A percentile compares a stretch with the other conserved stretches of the same genome.
Conservation (phyloP, 2,329 filamentous ascomycete species). For the Orbilia brochopaga region DNA sequence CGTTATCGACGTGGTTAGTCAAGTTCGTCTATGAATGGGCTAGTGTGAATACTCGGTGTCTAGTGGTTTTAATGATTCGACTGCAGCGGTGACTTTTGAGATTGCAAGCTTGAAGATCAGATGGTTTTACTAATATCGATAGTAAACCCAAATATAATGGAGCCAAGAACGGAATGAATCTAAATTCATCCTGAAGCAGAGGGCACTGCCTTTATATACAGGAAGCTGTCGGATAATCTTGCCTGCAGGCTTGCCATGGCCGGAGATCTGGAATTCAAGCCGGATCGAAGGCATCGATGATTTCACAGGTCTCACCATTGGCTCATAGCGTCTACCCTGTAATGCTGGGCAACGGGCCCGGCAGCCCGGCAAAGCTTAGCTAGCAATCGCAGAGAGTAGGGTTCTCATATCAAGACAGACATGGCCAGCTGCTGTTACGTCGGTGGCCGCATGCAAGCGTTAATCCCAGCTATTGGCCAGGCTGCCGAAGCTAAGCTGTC, state of each 20-base stretch:
- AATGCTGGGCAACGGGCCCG: neutral
- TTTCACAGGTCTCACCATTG: slow-evolving; percentile 37
- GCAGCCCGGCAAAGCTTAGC: neutral
- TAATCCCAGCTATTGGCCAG: neutral
- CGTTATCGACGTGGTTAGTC: neutral
- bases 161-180: neutral
- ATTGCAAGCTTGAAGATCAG: no score
- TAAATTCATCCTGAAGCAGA: neutral
- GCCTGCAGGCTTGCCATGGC: neutral
- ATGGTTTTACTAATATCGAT: neutral
- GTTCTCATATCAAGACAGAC: no score
- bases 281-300: slow-evolving; percentile 14
- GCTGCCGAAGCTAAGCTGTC: neutral
- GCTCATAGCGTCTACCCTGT: neutral
- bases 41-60: no score
- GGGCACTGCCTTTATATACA: neutral
- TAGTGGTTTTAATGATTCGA: no score
- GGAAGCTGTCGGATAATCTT: neutral
- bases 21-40: neutral
- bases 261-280: slow-evolving; percentile 1
- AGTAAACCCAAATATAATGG: neutral
- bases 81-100: no score
- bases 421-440: neutral
- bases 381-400: neutral
- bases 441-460: neutral